Conservation (phyloP, 2,329 filamentous ascomycete genomes). For the Xenosphaeropsis pyriputrescens region DNA sequence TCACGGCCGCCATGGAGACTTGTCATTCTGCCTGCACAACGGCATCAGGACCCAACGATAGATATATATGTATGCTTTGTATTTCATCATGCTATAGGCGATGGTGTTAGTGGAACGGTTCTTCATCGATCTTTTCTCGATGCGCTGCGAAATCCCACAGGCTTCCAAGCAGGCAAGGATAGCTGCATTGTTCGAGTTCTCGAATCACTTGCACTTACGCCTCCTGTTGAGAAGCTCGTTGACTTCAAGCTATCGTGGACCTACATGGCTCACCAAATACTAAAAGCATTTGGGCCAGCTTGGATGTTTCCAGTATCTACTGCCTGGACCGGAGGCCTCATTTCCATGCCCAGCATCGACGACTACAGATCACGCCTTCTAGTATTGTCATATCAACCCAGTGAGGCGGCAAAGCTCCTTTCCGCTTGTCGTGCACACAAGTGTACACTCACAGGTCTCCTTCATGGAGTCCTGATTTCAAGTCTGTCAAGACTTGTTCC, state of each 20-base stretch:
- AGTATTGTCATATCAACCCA: conserved; percentile 7
- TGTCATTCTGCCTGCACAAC: conserved; percentile 17
- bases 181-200: conserved; percentile 19
- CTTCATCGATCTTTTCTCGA: conserved; percentile 33
- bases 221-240: conserved; percentile 8
- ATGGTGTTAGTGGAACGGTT: conserved; percentile 30
- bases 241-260: conserved; percentile 20
- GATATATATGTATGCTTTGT: conserved; percentile 24
- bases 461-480: conserved; percentile 28
- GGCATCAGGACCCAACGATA: conserved; percentile 2
- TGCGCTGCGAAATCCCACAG: conserved; percentile 20
- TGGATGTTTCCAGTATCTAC: conserved; percentile 17
- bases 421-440: conserved; percentile 13
- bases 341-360: conserved; percentile 15
- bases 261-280: conserved; percentile 26
- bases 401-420: conserved; percentile 18
- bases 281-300: conserved; percentile 23
- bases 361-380: too few species aligned
- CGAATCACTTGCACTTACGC: conserved; percentile 10
- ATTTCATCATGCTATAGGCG: conserved; percentile 36
- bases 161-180: conserved; percentile 4
- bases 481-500: conserved; percentile 25
- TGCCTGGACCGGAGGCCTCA: conserved; percentile 23
- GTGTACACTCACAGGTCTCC: conserved; percentile 31
- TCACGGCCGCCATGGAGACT: conserved; percentile 31